Conservation (phyloP, 208 protist genomes). For the Trypanosomatidae sp. region DNA sequence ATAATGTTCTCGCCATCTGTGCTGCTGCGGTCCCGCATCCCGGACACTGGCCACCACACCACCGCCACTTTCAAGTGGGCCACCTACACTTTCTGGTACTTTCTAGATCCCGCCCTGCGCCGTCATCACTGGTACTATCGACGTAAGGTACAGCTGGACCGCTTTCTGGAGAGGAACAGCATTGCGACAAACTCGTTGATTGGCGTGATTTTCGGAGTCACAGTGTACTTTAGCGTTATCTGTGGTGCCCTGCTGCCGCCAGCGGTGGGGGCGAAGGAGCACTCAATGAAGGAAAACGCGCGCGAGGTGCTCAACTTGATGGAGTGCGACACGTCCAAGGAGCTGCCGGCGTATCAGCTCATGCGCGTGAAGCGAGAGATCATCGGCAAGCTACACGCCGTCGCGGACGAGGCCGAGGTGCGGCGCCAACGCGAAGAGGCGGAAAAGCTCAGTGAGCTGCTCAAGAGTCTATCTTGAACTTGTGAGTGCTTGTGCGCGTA, state of each 20-base stretch:
- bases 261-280: slow-evolving; percentile 31
- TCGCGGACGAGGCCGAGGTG: slow-evolving; percentile 67
- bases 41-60: slow-evolving; percentile 44
- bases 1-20: slow-evolving; percentile 11
- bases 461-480: slow-evolving; percentile 20
- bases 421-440: slow-evolving; percentile 65
- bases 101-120: slow-evolving; percentile 71
- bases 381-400: slow-evolving; percentile 64
- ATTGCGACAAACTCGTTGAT: slow-evolving; percentile 58
- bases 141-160: slow-evolving; percentile 66
- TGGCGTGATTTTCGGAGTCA: slow-evolving; percentile 60
- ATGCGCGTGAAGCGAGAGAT: slow-evolving; percentile 77
- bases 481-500: neutral
- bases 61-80: slow-evolving; percentile 71
- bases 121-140: slow-evolving; percentile 73
- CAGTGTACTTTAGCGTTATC: slow-evolving; percentile 58
- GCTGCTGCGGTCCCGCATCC: slow-evolving; percentile 32
- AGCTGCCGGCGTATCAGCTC: slow-evolving; percentile 73
- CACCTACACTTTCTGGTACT: slow-evolving; percentile 76
- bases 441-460: slow-evolving; percentile 32
- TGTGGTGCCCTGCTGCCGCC: slow-evolving; percentile 36
- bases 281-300: slow-evolving; percentile 65
- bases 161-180: slow-evolving; percentile 68
- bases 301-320: slow-evolving; percentile 58
- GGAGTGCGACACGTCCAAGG: slow-evolving; percentile 60